These are phyloP conservation scores for Pseudonectria foliicola DNA, from an alignment of 2,329 filamentous ascomycete species.

Conservation along the genomic window DNA sequence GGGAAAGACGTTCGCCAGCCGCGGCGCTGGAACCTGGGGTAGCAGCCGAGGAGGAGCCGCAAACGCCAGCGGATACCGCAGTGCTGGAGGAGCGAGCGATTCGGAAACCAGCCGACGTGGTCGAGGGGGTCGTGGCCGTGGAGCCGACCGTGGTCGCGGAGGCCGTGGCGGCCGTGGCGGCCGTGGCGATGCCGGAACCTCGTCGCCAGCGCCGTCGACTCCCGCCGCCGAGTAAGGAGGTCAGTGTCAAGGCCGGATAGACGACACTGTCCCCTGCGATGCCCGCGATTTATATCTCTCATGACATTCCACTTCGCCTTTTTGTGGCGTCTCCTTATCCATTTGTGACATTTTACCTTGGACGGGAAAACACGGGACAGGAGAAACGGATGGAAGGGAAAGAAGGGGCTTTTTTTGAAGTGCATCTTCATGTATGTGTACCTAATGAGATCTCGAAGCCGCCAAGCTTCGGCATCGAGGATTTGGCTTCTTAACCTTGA, in stretches of 20 bases:
- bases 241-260: conserved; percentile 8
- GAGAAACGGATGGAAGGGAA: conserved; percentile 13
- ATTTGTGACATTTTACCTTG: conserved; percentile 14
- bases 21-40: conserved; percentile 62
- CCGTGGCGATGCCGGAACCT: conserved; percentile 51
- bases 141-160: conserved; percentile 50
- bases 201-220: conserved; percentile 50
- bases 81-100: conserved; percentile 69
- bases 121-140: conserved; percentile 51
- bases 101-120: conserved; percentile 52
- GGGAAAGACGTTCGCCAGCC: conserved; percentile 45
- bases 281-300: conserved; percentile 6
- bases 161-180: conserved; percentile 49
- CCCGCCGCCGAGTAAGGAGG: conserved; percentile 32
- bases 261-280: conserved; percentile 9
- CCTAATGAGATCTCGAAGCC: conserved; percentile 30
- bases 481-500: conserved; percentile 25
- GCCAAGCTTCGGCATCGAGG: conserved; percentile 21
- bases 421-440: conserved; percentile 29
- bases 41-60: conserved; percentile 55
- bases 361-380: conserved; percentile 11
- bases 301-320: conserved; percentile 10
- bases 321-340: conserved; percentile 14
- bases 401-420: conserved; percentile 8
- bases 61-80: conserved; percentile 70